Conservation (phyloP, 2,329 filamentous ascomycete species). For the Epicoccum nigrum region DNA sequence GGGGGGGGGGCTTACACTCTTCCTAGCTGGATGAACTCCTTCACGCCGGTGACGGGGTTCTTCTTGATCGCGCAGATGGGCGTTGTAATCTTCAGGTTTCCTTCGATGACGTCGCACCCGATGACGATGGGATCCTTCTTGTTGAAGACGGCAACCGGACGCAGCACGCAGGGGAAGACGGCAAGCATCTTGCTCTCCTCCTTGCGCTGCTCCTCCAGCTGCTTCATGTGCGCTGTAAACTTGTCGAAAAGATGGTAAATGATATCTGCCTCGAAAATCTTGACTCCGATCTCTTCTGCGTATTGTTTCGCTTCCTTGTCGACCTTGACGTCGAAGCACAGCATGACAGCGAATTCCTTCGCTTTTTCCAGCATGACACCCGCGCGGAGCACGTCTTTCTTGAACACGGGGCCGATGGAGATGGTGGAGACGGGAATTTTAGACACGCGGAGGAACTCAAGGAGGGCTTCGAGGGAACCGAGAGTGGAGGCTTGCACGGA, state of each 20-base stretch:
- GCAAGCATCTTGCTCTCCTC: conserved; percentile 94
- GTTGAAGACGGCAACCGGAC: conserved; percentile 93
- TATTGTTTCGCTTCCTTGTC: conserved; percentile 94
- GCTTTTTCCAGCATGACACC: conserved; percentile 96
- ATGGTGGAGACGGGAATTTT: conserved; percentile 99
- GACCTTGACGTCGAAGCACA: conserved; percentile 99
- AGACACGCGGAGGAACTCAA: conserved; percentile 93
- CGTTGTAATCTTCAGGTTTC: conserved; percentile 83
- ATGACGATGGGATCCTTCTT: conserved; percentile 96
- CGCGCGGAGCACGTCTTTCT: conserved; percentile 93
- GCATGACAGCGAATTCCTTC: conserved; percentile 96
- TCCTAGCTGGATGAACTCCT: conserved; percentile 83
- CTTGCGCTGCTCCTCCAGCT: conserved; percentile 88
- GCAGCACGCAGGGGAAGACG: conserved; percentile 94
- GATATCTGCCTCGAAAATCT: conserved; percentile 98
- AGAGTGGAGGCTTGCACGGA: conserved; percentile 97
- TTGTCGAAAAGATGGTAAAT: conserved; percentile 98
- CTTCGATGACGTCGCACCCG: conserved; percentile 94
- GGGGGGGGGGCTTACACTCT: conserved; percentile 76
- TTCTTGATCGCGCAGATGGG: conserved; percentile 86
- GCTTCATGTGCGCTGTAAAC: conserved; percentile 93
- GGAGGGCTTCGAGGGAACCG: conserved; percentile 90
- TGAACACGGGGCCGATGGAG: conserved; percentile 95
- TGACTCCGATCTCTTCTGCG: conserved; percentile 92
- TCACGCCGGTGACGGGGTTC: conserved; percentile 77